Base-by-base conservation (phyloP, 2,329 filamentous ascomycete genomes). In the Pyrenophora graminea region DNA sequence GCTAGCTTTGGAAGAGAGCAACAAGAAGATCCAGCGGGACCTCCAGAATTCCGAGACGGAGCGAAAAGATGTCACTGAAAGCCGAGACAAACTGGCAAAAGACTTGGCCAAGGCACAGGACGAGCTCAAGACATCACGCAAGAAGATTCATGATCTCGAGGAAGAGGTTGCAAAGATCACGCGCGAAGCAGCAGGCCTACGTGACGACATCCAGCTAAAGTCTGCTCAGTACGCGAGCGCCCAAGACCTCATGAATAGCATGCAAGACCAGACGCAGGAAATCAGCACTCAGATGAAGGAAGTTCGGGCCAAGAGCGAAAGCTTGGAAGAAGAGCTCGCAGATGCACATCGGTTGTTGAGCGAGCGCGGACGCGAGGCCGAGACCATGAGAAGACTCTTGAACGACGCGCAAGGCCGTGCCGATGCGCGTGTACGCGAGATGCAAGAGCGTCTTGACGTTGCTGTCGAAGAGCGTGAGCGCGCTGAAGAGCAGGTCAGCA, bases 391-490 rank as follows among this genome's bases (percentile, higher is more conserved):
- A 30, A 82, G 91, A 41, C 81, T 97, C 53, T 79, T 99, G 10
- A 87, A 87, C 13, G 93, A 97, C 59, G 90, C 92, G 7, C 91
- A 97, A 70, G 85, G 88, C 53, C 83, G 90, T 8, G 86, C 92
- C 1, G 92, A 97, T 59, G 79, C 80, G 53, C 89, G 91, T 66
- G 84, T 96, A 15, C 86, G 90, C 23, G 93, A 97, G 59, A 94
- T 96, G 86, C 88, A 90, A 46, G 86, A 90, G 51, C 85, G 88
- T 2, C 87, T 97, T 81, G 93, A 97, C 66, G 81, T 89, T 1
- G 92, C 92, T 0, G 82, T 96, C n/a, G 92, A 97, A 70, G 94
- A 99, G 73, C 85, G 94, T 15, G 94, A 99, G 70, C 85, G 91
- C 2, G 87, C 91, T 2, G 93, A 99, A 73, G 92, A 97, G 56